Conservation (phyloP, 192 early-diverging fungal species). For the Dissophora ornata region DNA sequence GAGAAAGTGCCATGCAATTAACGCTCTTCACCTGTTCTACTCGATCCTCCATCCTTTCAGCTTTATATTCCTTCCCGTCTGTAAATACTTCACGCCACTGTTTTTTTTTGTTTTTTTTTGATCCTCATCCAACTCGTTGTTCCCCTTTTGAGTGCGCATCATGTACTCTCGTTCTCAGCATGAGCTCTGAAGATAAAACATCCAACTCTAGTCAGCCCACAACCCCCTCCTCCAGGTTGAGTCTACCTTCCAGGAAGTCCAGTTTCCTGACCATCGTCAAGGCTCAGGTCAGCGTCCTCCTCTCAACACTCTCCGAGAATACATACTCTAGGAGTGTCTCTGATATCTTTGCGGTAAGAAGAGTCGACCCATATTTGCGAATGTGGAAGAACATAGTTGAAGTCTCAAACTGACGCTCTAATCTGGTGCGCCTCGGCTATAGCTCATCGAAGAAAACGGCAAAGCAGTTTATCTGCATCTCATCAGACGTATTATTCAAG, state of each 20-base stretch:
- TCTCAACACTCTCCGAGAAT: constrained; percentile 63
- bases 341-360: constrained; percentile 64
- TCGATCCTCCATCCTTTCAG: neutral
- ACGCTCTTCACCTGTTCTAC: neutral
- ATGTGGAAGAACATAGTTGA: no score
- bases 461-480: constrained; percentile 61
- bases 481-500: constrained; percentile 56
- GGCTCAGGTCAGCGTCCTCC: constrained; percentile 65
- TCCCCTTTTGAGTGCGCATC: constrained; percentile 40
- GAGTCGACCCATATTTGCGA: no score
- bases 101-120: neutral
- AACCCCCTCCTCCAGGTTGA: constrained; percentile 59
- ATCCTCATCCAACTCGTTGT: neutral
- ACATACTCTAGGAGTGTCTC: constrained; percentile 61
- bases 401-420: no score
- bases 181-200: constrained; percentile 68
- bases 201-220: constrained; percentile 55
- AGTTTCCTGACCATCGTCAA: constrained; percentile 67
- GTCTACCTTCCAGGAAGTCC: constrained; percentile 57
- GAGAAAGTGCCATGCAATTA: neutral
- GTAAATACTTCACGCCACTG: neutral
- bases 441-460: constrained; percentile 67
- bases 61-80: neutral
- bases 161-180: constrained; percentile 62
- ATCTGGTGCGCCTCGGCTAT: no score